Base-by-base conservation (phyloP, 2,329 filamentous ascomycete genomes). In the Bisporella sp. region DNA sequence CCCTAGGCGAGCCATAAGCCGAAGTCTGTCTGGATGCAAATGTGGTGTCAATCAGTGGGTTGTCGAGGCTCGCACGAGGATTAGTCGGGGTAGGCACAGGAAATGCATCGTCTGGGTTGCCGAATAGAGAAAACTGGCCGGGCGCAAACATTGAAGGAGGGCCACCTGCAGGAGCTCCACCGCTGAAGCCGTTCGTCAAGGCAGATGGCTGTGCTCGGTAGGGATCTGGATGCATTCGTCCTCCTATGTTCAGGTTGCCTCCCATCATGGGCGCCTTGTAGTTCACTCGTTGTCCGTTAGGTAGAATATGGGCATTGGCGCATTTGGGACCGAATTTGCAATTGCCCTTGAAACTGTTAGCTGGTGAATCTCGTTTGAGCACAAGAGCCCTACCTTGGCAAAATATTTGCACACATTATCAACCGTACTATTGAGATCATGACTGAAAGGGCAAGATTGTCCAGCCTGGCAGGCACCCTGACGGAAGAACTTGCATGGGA, bases 301-400 rank as follows among this genome's bases (percentile, higher is more conserved):
- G 90, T 45, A 96, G 84, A 63, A 97, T 87, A 70, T 99, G 93
- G 58, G 95, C 89, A 65, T 97, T 89, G 64, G 92, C 92, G 75
- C 93, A 99, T 71, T 97, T 97, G 57, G 89, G 87, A 55, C 93
- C 93, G 68, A 97, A 99, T 70, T 97, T 97, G 82, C 93, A 99
- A 71, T 96, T 96, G 59, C 93, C 93, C 89, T 96, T 62, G 48
- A 46, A 21, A 62, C 57, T 61, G 64, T 59, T 48, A 62, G 54
- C 42, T 42, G 6, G 12, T 12, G 5, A 40, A 4, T 40, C 21
- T 21, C n/a, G 40, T 12, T 12, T 8, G n/a, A 8, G 13, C 29
- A 42, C 7, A 13, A 13, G 40, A 6, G 42, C 68, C 73, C 62
- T 74, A 95, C 90, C 85, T 97, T 99, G 65, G 91, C 87, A 69